phyloP scores from a whole-genome alignment of 345 rosid genomes.

The Aethionema arabicum region DNA sequence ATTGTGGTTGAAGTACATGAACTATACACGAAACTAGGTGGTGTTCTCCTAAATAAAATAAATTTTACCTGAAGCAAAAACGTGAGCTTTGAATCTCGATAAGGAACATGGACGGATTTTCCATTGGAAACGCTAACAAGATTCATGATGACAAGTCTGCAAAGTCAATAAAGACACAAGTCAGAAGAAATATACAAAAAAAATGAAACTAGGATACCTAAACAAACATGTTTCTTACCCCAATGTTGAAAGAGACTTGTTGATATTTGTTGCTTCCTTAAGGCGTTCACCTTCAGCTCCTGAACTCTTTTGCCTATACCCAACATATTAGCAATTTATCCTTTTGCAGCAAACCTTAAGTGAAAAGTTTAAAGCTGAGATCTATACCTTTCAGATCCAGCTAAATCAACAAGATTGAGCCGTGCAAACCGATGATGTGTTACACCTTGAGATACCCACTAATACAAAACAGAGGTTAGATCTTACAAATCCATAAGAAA shows the following conservation, averaged over 20 bases:
- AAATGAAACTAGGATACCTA: constrained; percentile 11
- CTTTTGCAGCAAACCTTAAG: not conserved
- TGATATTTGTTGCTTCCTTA: constrained; percentile 97
- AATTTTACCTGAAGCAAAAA: constrained; percentile 86
- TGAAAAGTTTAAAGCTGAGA: not conserved
- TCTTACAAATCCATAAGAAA: constrained; percentile 9
- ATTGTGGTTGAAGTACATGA: not conserved
- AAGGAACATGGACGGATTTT: constrained; percentile 94
- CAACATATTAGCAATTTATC: constrained; percentile 22
- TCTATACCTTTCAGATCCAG: constrained; percentile 98
- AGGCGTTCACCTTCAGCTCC: constrained; percentile 99
- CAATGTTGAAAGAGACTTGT: constrained; percentile 96
- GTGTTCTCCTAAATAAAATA: constrained; percentile 3
- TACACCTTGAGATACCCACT: constrained; percentile 99
- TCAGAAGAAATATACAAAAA: constrained; percentile 6
- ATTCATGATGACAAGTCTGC: constrained; percentile 98
- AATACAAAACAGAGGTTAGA: constrained; percentile 19
- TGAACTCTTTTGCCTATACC: constrained; percentile 87
- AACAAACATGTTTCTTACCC: constrained; percentile 53
- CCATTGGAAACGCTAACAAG: constrained; percentile 94
- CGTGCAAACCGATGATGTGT: constrained; percentile 95
- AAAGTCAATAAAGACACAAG: constrained; percentile 26
- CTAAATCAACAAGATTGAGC: constrained; percentile 96
- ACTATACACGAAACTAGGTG: constrained; percentile 5
- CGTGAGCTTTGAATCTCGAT: constrained; percentile 96